Base-by-base conservation (phyloP, 2,329 filamentous ascomycete genomes). In the Trichoderma sp. region DNA sequence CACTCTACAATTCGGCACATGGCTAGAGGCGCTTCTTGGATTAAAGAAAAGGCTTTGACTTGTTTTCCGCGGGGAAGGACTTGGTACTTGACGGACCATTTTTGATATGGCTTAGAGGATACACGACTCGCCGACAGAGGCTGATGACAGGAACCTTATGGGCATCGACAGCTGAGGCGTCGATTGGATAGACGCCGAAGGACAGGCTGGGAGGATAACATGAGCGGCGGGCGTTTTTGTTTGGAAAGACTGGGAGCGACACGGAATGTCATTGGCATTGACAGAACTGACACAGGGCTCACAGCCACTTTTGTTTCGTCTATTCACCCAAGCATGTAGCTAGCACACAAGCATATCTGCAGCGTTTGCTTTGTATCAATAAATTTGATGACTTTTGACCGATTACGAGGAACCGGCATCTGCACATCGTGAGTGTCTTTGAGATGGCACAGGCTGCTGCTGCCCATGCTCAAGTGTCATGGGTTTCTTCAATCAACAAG, bases 11-110 rank as follows among this genome's bases (percentile, higher is more conserved):
- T 47, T 51, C 55, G 60, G 39, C 39, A 28, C 60, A 65, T 26
- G 48, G 63, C 24, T 65, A 65, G 55, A 60, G 63, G 63, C 63
- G 63, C 56, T 51, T 60, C 15, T 39, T 58, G 63, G 63, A 51
- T 55, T 64, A 64, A 48, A 64, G 63, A 60, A 65, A 65, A 60
- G 48, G 50, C 55, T 54, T 56, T 48, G 51, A 43, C 34, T 39
- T 39, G 19, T n/a, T 63, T 30, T 57, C 21, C n/a, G n/a, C 41
- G 34, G 7, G 12, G 34, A 39, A 39, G 30, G 50, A 17, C 48
- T 24, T 41, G 63, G 41, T 47, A 45, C 59, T 47, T 62, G 50
- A 52, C 12, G 52, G 50, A 39, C 50, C 50, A 47, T 45, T 55
- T 15, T 15, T 47, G 26, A 24, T 63, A 55, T 57, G 44, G 30